Percentiles rank a stretch among this genome's conserved stretches.
phyloP scores from a whole-genome alignment of 306 rosid species.

The Rubus idaeus region DNA sequence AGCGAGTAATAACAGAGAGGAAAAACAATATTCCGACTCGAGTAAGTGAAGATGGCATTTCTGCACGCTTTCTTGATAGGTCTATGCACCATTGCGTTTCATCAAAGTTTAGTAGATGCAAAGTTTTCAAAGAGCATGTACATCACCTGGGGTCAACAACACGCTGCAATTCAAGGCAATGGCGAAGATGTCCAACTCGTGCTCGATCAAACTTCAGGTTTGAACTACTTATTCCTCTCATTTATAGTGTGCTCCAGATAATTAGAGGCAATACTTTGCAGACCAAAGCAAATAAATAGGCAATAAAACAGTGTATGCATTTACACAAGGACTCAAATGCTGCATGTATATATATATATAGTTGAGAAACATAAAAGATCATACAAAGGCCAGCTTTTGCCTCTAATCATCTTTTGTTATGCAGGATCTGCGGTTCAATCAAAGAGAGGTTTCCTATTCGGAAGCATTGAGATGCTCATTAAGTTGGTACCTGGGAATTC shows the following conservation, averaged over 20 bases:
- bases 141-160: conserved; percentile 61
- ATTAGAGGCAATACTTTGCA: not conserved
- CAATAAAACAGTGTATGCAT: not conserved
- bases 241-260: not conserved
- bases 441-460: conserved; percentile 67
- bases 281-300: not conserved
- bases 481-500: conserved; percentile 71
- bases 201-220: conserved; percentile 65
- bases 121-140: conserved; percentile 52
- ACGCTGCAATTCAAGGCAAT: conserved; percentile 39
- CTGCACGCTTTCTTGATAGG: conserved; percentile 32
- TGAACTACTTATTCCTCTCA: not conserved
- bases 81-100: conserved; percentile 30
- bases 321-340: not conserved
- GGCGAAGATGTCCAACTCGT: conserved; percentile 71
- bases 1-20: not conserved
- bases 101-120: conserved; percentile 44
- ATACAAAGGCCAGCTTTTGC: not conserved
- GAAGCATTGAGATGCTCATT: conserved; percentile 65
- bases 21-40: conserved; percentile 1
- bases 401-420: conserved; percentile 15
- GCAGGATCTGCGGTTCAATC: conserved; percentile 80
- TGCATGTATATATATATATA: no score
- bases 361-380: not conserved
- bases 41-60: conserved; percentile 35